Base-by-base conservation (phyloP, 2,329 filamentous ascomycete genomes). In the Colletotrichum camelliae region DNA sequence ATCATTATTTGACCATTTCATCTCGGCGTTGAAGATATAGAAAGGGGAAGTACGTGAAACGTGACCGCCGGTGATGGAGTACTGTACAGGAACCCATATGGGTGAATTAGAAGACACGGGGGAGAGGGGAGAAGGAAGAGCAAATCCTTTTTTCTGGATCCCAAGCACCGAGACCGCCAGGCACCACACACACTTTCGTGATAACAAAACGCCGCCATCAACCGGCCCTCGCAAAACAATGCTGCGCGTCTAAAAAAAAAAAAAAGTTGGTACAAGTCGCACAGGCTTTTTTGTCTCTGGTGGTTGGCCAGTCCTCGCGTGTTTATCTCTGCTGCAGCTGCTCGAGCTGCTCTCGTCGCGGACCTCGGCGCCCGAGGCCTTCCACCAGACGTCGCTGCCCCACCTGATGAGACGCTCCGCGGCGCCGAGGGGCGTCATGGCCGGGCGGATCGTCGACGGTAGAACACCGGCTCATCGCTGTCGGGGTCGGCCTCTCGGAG, bases 331-430 rank as follows among this genome's bases (percentile, higher is more conserved):
- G 21, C 60, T 52, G 66, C 61, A 74, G 66, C 35, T 75, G 67
- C 48, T 64, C 55, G 8, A 72, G 73, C 31, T 24, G 27, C 27
- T 72, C 77, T 16, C 84, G 83, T 91, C 89, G 33, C 89, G 87
- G 18, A 90, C 92, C 72, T 90, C 91, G 15, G 92, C 95, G 1
- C 96, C 96, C 70, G 92, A 95, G 0, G 96, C 96, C 79, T 91
- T 93, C 93, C 95, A 98, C 97, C 97, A 99, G 10, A 98, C 91
- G 85, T 98, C 96, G 12, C 95, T 96, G 67, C 96, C 94, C 95
- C 96, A 98, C 81, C 96, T 89, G 82, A 98, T 92, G 76, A 96
- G 85, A 67, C 97, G 91, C 88, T 98, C 97, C 4, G 93, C 91
- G 1, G 95, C 94, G 31, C 93, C 93, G 1, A 91, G 93, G 4